Evolutionary conservation across 768 basidiomycete species (phyloP).

Genomic region (Pleurotus citrinopileatus): DNA sequence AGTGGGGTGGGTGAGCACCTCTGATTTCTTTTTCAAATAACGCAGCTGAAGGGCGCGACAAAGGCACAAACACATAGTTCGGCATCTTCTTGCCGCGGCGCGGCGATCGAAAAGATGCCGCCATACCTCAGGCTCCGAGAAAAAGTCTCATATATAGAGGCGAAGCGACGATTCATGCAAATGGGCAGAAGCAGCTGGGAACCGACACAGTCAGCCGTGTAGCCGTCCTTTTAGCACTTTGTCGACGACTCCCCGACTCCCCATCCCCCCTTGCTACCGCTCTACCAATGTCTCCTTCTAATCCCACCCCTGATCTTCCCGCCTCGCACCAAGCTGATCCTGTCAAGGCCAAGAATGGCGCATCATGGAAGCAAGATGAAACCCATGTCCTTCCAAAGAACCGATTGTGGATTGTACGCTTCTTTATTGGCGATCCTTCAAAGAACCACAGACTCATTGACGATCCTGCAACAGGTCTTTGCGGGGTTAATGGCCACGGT

Average conservation of each 20-base stretch:
- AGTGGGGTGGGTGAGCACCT: too few species aligned
- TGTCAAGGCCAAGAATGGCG: conserved; percentile 35
- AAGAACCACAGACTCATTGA: not conserved
- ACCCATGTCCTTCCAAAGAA: conserved; percentile 57
- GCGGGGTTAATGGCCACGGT: conserved; percentile 41
- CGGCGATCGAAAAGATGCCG: conserved; percentile 5
- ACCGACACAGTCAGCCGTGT: conserved; percentile 1
- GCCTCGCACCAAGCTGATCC: conserved; percentile 15
- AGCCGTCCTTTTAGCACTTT: not conserved
- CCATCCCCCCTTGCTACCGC: not conserved
- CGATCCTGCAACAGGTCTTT: conserved; percentile 36
- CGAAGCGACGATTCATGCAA: not conserved
- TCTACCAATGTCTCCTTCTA: not conserved
- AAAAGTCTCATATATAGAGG: conserved; percentile 4
- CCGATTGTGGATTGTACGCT: conserved; percentile 40
- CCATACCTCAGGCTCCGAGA: conserved; percentile 3
- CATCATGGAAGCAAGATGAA: conserved; percentile 54
- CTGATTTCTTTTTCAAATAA: too few species aligned
- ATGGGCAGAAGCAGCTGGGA: not conserved
- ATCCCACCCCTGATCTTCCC: not conserved
- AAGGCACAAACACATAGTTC: too few species aligned
- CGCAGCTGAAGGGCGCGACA: too few species aligned
- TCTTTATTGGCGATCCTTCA: not conserved
- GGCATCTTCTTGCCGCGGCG: too few species aligned
- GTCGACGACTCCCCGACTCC: not conserved